Conservation (phyloP, 139 green algal species). For the Chlorella sp. region DNA sequence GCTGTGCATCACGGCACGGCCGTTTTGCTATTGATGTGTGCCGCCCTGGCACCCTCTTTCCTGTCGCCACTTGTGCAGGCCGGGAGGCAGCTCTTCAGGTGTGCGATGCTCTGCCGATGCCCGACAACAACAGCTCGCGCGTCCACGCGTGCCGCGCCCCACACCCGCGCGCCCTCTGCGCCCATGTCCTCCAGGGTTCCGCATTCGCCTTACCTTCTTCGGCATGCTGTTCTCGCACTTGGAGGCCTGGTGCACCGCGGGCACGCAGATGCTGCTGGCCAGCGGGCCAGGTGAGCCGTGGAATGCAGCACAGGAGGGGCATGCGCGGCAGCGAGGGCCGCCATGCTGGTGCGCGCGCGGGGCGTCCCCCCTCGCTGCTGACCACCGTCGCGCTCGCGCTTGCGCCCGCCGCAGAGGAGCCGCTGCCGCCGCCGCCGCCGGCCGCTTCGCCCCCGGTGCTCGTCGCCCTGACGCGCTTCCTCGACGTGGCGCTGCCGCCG, state of each 20-base stretch:
- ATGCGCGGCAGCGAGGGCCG: too few relatives aligned
- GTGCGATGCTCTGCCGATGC: neutral
- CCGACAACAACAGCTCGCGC: neutral
- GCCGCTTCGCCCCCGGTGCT: constrained; percentile 2
- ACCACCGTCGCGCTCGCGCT: too few relatives aligned
- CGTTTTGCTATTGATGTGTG: neutral
- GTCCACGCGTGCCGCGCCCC: neutral
- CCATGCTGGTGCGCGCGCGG: too few relatives aligned
- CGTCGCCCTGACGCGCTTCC: constrained; percentile 15
- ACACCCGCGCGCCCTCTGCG: neutral
- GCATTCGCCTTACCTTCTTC: constrained; percentile 37
- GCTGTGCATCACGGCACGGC: neutral
- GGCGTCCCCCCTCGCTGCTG: too few relatives aligned
- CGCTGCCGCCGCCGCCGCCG: constrained; percentile 10
- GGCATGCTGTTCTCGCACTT: constrained; percentile 31
- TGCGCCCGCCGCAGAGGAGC: neutral
- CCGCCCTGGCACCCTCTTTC: neutral
- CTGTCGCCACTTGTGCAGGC: neutral
- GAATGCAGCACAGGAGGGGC: neutral
- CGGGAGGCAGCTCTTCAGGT: neutral
- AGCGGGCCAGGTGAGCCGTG: too few relatives aligned
- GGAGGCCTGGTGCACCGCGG: constrained; percentile 35
- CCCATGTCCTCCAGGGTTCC: constrained; percentile 9
- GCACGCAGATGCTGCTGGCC: too few relatives aligned
- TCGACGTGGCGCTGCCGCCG: constrained; percentile 11